phyloP scores from a whole-genome alignment of 495 filamentous ascomycete genomes.

The Trichoderma reesei region DNA sequence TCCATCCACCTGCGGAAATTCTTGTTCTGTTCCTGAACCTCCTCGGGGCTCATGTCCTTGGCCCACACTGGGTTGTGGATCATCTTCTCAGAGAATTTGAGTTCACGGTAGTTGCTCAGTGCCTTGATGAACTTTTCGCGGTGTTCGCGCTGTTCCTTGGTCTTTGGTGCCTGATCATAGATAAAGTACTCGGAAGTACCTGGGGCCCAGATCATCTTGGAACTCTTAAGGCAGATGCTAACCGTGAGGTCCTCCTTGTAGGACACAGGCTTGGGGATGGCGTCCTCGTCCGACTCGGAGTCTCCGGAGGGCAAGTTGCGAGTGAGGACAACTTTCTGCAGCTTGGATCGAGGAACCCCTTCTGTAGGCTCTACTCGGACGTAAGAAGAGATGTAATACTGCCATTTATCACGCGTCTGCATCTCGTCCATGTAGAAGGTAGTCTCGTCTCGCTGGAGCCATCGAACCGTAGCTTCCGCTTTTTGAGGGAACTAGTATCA shows the following conservation, averaged over 20 bases:
- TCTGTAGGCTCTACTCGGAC: conserved; percentile 84
- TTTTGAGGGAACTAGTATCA: conserved; percentile 43
- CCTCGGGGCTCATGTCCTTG: conserved; percentile 56
- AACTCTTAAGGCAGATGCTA: conserved; percentile 71
- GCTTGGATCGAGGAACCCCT: conserved; percentile 54
- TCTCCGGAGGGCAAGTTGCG: conserved; percentile 59
- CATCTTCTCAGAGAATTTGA: conserved; percentile 60
- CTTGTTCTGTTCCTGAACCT: conserved; percentile 59
- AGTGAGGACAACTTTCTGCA: conserved; percentile 59
- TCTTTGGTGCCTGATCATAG: conserved; percentile 27
- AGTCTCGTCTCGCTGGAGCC: conserved; percentile 70
- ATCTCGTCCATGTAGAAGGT: conserved; percentile 63
- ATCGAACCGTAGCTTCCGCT: conserved; percentile 52
- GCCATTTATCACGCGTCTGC: conserved; percentile 57
- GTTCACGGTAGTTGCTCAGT: conserved; percentile 45
- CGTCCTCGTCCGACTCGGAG: conserved; percentile 32
- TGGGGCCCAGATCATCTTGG: conserved; percentile 68
- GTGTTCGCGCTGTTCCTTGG: conserved; percentile 22
- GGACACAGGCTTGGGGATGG: conserved; percentile 44
- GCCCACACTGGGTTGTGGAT: conserved; percentile 71
- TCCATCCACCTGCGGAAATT: conserved; percentile 46
- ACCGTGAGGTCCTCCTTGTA: conserved; percentile 68
- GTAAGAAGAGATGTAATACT: conserved; percentile 88
- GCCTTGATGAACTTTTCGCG: conserved; percentile 40
- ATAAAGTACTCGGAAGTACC: conserved; percentile 48